phyloP scores from a whole-genome alignment of 169 alveolate genomes.

The Pseudocohnilembus persalinus region DNA sequence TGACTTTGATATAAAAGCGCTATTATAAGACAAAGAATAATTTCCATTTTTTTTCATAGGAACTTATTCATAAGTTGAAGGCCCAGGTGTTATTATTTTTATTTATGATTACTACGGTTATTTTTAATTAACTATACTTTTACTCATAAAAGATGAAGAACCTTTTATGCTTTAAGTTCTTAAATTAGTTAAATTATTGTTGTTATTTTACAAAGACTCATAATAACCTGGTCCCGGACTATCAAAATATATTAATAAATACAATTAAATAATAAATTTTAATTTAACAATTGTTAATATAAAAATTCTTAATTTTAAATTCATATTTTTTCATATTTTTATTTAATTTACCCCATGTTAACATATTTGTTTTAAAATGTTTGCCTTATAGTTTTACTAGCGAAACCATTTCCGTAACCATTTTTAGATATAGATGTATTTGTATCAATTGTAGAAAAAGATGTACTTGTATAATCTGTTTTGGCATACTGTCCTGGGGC shows the following conservation, averaged over 20 bases:
- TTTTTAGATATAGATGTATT: not conserved
- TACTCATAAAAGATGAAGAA: not conserved
- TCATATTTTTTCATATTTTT: not conserved
- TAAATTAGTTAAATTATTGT: no score
- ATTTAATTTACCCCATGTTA: not conserved
- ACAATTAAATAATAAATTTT: no score
- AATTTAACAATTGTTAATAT: no score
- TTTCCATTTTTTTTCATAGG: not conserved
- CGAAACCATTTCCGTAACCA: not conserved
- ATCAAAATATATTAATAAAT: no score
- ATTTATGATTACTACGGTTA: no score
- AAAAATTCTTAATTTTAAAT: no score
- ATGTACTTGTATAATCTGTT: not conserved
- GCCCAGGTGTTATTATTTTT: not conserved
- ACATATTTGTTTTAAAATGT: not conserved
- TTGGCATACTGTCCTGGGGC: not conserved
- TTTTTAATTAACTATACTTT: not conserved
- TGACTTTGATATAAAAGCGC: not conserved
- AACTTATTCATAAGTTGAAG: not conserved
- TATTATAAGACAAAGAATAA: no score
- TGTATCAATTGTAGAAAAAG: not conserved
- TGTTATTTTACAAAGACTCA: not conserved
- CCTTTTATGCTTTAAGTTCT: not conserved
- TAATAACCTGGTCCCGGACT: not conserved
- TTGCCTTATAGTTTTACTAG: not conserved